These are phyloP conservation scores for Trichoderma polysporum DNA, from an alignment of 2,329 filamentous ascomycete genomes.

Conservation along the genomic window DNA sequence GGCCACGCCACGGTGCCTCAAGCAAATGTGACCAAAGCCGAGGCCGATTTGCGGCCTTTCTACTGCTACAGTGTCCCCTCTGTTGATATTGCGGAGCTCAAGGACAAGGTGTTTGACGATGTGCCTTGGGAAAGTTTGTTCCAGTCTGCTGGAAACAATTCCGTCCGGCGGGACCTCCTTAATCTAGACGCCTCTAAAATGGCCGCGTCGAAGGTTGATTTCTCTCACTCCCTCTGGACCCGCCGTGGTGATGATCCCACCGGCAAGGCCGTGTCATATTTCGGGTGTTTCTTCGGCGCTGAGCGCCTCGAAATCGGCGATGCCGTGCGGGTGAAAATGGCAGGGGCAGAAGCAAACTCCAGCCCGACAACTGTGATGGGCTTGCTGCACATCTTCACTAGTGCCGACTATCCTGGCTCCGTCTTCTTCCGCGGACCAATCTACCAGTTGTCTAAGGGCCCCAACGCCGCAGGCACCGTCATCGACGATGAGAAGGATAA, in stretches of 20 bases:
- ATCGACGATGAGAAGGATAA: slow-evolving; percentile 41
- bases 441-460: slow-evolving; percentile 37
- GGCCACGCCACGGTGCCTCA: slow-evolving; percentile 41
- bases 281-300: slow-evolving; percentile 52
- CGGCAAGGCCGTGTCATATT: slow-evolving; percentile 39
- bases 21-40: slow-evolving; percentile 39
- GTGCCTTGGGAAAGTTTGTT: slow-evolving; percentile 45
- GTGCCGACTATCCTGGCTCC: slow-evolving; percentile 35
- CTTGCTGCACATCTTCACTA: slow-evolving; percentile 42
- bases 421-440: slow-evolving; percentile 44
- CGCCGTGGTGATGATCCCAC: slow-evolving; percentile 33
- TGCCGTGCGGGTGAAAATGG: slow-evolving; percentile 47
- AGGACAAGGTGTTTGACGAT: slow-evolving; percentile 41
- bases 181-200: slow-evolving; percentile 53
- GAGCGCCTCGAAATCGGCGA: slow-evolving; percentile 50
- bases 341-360: slow-evolving; percentile 38
- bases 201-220: slow-evolving; percentile 49
- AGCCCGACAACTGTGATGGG: slow-evolving; percentile 38
- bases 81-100: slow-evolving; percentile 41
- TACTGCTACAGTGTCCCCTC: slow-evolving; percentile 52
- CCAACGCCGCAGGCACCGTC: slow-evolving; percentile 28
- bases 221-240: slow-evolving; percentile 51
- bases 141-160: slow-evolving; percentile 34
- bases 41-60: slow-evolving; percentile 49
- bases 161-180: slow-evolving; percentile 42